A percentile compares a stretch with the other conserved stretches of the same genome.
These are phyloP conservation scores for Paramyrothecium roridum DNA, from an alignment of 2,329 filamentous ascomycete genomes.

Conservation along the genomic window DNA sequence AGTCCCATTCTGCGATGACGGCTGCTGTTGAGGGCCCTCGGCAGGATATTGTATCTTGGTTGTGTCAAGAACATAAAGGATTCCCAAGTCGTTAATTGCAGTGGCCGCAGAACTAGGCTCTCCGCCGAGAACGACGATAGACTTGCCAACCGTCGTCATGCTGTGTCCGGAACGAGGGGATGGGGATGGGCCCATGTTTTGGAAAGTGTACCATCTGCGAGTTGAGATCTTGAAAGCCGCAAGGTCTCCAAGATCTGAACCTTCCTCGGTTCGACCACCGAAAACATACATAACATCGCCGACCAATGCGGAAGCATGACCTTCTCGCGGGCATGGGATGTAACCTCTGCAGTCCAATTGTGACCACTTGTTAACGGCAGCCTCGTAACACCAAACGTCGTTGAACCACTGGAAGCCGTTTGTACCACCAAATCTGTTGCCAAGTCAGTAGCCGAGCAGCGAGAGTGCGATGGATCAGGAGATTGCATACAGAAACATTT, in stretches of 20 bases:
- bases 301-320: conserved; percentile 88
- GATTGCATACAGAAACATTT: conserved; percentile 77
- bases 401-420: conserved; percentile 98
- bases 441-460: conserved; percentile 7
- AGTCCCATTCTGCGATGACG: neutral
- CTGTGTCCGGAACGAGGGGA: conserved; percentile 93
- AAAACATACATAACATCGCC: conserved; percentile 99
- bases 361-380: conserved; percentile 75
- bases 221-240: conserved; percentile 75
- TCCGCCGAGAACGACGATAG: conserved; percentile 87
- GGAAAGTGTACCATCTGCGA: conserved; percentile 96
- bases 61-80: conserved; percentile 91
- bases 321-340: conserved; percentile 89
- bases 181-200: conserved; percentile 97
- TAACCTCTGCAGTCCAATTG: conserved; percentile 96
- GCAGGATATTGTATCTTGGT: conserved; percentile 95
- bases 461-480: neutral
- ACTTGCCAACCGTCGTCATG: conserved; percentile 93
- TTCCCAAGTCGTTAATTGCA: conserved; percentile 78
- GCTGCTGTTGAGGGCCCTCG: conserved; percentile 46
- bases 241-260: conserved; percentile 85
- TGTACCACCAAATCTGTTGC: conserved; percentile 83
- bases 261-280: conserved; percentile 91
- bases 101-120: conserved; percentile 87
- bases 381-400: conserved; percentile 96